phyloP scores from a whole-genome alignment of 306 rosid species.

The Purshia tridentata region DNA sequence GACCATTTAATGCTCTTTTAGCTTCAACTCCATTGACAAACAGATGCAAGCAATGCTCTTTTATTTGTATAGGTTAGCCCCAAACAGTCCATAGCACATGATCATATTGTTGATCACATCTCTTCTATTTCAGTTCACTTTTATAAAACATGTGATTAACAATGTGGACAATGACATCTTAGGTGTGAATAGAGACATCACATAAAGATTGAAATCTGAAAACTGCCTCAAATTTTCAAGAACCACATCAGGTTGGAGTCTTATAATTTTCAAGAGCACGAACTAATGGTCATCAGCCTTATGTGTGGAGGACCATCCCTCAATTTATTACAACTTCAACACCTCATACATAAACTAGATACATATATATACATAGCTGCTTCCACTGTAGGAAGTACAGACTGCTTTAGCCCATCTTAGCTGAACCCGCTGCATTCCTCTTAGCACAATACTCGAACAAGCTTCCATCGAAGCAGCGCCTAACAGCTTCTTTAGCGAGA shows the following conservation, averaged over 20 bases:
- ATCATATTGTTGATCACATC: not conserved
- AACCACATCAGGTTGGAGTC: not conserved
- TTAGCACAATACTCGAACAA: conserved; percentile 79
- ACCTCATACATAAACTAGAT: not conserved
- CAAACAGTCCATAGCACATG: not conserved
- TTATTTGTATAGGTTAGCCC: too few species aligned
- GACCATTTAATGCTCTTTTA: not conserved
- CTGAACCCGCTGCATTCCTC: conserved; percentile 30
- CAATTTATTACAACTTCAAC: not conserved
- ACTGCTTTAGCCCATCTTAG: conserved; percentile 42
- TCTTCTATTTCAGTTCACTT: too few species aligned
- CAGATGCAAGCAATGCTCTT: too few species aligned
- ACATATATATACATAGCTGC: not conserved
- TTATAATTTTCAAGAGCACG: not conserved
- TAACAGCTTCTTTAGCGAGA: conserved; percentile 73
- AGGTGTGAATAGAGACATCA: too few species aligned
- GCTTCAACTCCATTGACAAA: too few species aligned
- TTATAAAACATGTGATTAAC: too few species aligned
- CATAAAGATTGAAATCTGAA: too few species aligned
- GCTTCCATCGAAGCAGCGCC: conserved; percentile 77
- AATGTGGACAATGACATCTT: too few species aligned
- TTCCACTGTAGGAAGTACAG: not conserved
- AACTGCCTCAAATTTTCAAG: too few species aligned
- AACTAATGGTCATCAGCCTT: not conserved
- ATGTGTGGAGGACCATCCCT: not conserved